Percentiles rank a stretch among this genome's conserved stretches.
phyloP scores from a whole-genome alignment of 805 yeast species.

The Metschnikowia cubensis region DNA sequence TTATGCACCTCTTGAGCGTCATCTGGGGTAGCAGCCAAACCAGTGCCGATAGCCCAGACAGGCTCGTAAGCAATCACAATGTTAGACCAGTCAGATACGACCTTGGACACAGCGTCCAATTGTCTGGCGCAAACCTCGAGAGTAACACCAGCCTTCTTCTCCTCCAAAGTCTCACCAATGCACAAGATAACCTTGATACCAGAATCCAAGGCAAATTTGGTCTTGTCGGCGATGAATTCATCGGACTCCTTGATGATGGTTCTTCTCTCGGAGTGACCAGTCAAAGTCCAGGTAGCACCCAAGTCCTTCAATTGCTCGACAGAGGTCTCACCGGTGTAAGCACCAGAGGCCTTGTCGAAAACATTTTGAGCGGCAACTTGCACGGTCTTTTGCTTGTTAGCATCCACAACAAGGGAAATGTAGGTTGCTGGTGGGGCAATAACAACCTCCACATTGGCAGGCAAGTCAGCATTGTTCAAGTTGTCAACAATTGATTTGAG shows the following conservation, averaged over 20 bases:
- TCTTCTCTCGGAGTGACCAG: slow-evolving; percentile 99
- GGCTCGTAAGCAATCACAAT: slow-evolving; percentile 98
- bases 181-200: slow-evolving; percentile 92
- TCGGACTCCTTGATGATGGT: slow-evolving; percentile 86
- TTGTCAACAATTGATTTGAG: slow-evolving; percentile 78
- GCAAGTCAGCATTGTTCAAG: slow-evolving; percentile 75
- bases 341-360: slow-evolving; percentile 85
- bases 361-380: slow-evolving; percentile 89
- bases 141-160: slow-evolving; percentile 86
- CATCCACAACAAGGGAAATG: slow-evolving; percentile 68
- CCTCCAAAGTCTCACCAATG: slow-evolving; percentile 96
- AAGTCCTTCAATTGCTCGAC: slow-evolving; percentile 85
- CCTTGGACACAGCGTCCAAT: slow-evolving; percentile 79
- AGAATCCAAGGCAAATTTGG: slow-evolving; percentile 85
- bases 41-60: slow-evolving; percentile 99
- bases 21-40: slow-evolving; percentile 96
- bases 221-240: slow-evolving; percentile 88
- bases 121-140: slow-evolving; percentile 84
- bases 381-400: slow-evolving; percentile 67
- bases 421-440: slow-evolving; percentile 96
- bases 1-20: slow-evolving; percentile 97
- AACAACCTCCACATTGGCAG: slow-evolving; percentile 83
- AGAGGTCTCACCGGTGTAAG: slow-evolving; percentile 96
- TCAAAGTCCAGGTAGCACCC: slow-evolving; percentile 90
- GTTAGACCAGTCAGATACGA: slow-evolving; percentile 83